Evolutionary conservation across 2,329 filamentous ascomycete species (phyloP), one percentile per base, ranked within the genome.

Genomic region (Aspergillus tanneri): DNA sequence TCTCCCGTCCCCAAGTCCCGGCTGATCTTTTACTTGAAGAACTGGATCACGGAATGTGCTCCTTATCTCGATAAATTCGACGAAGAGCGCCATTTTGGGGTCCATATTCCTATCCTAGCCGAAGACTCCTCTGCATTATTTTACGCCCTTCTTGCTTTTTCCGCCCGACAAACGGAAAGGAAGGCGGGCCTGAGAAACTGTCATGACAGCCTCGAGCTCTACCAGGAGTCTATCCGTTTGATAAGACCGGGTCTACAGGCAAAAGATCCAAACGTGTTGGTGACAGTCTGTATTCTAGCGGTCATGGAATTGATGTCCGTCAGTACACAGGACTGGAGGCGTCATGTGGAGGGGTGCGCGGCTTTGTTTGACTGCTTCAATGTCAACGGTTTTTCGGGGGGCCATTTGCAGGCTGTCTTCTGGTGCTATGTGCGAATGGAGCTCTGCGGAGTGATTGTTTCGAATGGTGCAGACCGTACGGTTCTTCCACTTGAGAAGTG

Each of bases 341-440:
- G 75, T 0, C 78, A 81, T 56, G 65, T 81, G 2, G 78, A 81
- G 35, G 79, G 78, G 1, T 80, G 77, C 50, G 78, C 78, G 0
- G 70, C 75, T 2, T 60, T 81, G 0, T 73, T 81, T 11, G 72
- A 74, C 43, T 72, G 73, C 3, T 72, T 76, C 32, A 72, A 70
- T 0, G 73, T 81, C 4, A 72, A 75, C 14, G 78, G 78, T 0
- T 66, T 77, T 1, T 67, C 70, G 1, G 77, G 77, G 0, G 78
- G 77, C 0, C 62, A 80, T 11, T 62, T 76, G 1, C 75, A 79
- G 53, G 77, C 77, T 0, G 69, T 80, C 0, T 81, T 81, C 55
- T 81, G 78, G 78, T 79, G 76, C 50, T 81, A 78, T 52, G 77
- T 76, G 0, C 70, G 78, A 12, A 81, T 80, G 77, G 72, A 81